Conservation (phyloP, 345 rosid species). For the Aquilaria sinensis region DNA sequence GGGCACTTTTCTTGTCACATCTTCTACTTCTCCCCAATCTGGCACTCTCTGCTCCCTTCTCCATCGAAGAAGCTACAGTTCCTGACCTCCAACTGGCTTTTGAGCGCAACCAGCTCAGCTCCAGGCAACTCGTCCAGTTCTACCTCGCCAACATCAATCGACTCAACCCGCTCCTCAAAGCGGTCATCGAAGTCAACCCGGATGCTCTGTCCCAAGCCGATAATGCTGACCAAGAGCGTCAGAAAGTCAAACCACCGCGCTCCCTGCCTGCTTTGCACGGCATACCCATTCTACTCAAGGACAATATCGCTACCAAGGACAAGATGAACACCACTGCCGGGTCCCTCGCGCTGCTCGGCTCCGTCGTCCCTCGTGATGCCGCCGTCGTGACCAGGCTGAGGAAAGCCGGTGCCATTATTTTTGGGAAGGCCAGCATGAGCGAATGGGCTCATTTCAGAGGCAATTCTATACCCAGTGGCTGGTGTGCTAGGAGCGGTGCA, state of each 20-base stretch:
- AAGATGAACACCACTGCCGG: slow-evolving; percentile 51
- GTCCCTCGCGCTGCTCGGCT: slow-evolving; percentile 35
- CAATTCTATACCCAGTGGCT: slow-evolving; percentile 23
- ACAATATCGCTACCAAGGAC: slow-evolving; percentile 47
- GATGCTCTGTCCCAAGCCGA: slow-evolving; percentile 31
- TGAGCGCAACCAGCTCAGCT: slow-evolving; percentile 29
- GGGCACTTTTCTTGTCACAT: too few relatives aligned
- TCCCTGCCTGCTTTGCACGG: slow-evolving; percentile 33
- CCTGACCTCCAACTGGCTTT: slow-evolving; percentile 28
- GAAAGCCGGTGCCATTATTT: slow-evolving; percentile 41
- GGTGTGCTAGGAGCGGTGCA: slow-evolving; percentile 43
- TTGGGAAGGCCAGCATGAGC: slow-evolving; percentile 55
- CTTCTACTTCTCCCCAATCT: too few relatives aligned
- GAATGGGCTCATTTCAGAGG: slow-evolving; percentile 46
- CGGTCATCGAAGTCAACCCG: slow-evolving; percentile 38
- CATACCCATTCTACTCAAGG: slow-evolving; percentile 51
- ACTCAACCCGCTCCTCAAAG: slow-evolving; percentile 30
- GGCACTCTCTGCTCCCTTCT: background rate
- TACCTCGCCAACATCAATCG: slow-evolving; percentile 22
- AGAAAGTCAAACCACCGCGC: slow-evolving; percentile 5
- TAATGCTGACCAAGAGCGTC: slow-evolving; percentile 29
- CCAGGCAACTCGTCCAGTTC: slow-evolving; percentile 31
- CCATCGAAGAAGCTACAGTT: slow-evolving; percentile 35
- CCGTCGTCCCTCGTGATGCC: slow-evolving; percentile 38
- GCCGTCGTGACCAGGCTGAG: slow-evolving; percentile 42